These are phyloP conservation scores for Phytophthora cryptogea DNA, from an alignment of 352 stramenopile genomes.

Conservation along the genomic window DNA sequence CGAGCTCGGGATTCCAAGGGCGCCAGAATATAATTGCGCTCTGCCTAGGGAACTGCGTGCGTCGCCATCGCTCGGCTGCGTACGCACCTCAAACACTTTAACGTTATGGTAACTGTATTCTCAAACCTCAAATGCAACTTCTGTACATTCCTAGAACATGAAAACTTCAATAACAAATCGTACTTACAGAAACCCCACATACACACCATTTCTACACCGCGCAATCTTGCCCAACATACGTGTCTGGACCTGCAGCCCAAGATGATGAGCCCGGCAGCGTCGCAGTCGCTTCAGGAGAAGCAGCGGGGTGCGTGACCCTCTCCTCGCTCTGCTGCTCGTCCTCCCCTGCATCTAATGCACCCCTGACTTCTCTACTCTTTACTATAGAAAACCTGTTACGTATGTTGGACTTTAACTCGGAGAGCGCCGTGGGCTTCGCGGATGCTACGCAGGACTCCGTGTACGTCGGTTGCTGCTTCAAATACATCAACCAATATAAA, in stretches of 20 bases:
- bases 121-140: no score
- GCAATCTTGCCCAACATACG: slow-evolving; percentile 8
- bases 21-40: slow-evolving; percentile 21
- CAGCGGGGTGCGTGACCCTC: slow-evolving; percentile 58
- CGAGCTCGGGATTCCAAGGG: slow-evolving; percentile 1
- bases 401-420: slow-evolving; percentile 88
- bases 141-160: no score
- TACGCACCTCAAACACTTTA: slow-evolving; percentile 4
- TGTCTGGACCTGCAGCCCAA: slow-evolving; percentile 9
- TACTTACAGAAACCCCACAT: slow-evolving; percentile 2
- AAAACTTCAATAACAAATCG: not conserved
- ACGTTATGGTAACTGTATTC: slow-evolving; percentile 18
- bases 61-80: not conserved
- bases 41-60: not conserved
- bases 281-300: slow-evolving; percentile 79
- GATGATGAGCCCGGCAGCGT: slow-evolving; percentile 43
- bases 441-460: slow-evolving; percentile 43
- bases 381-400: slow-evolving; percentile 72
- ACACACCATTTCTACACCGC: not conserved
- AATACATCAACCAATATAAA: not conserved
- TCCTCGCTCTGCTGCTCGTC: not conserved
- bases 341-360: not conserved
- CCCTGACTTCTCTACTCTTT: not conserved
- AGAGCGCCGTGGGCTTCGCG: slow-evolving; percentile 41
- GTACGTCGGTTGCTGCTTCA: slow-evolving; percentile 20